Percentiles rank a stretch among this genome's conserved stretches.
phyloP scores from a whole-genome alignment of 225 moss, liverwort and hornwort genomes.

The Polytrichum commune region DNA sequence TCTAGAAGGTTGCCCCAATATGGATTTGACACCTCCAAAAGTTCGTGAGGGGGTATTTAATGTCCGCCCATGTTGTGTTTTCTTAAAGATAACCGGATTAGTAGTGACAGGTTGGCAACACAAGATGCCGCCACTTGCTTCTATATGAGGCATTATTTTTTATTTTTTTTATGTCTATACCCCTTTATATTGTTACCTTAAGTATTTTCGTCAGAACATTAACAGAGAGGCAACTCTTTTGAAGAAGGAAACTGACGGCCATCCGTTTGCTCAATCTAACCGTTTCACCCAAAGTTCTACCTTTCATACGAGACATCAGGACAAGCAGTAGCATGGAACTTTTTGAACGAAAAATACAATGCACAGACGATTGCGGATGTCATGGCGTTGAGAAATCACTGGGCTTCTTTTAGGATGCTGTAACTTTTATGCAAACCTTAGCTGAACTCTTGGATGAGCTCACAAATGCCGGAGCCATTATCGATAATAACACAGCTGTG shows the following conservation, averaged over 20 bases:
- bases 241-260: neutral
- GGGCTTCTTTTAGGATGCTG: neutral
- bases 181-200: too few relatives aligned
- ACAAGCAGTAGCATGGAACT: neutral
- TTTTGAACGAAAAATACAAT: conserved; percentile 1
- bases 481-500: neutral
- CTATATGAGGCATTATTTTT: too few relatives aligned
- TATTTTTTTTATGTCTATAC: too few relatives aligned
- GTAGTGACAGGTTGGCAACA: too few relatives aligned
- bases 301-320: conserved; percentile 5
- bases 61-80: too few relatives aligned
- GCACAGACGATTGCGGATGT: neutral
- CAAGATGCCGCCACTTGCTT: too few relatives aligned
- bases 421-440: neutral
- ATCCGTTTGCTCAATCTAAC: neutral
- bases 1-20: too few relatives aligned
- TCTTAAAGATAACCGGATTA: too few relatives aligned
- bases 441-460: neutral
- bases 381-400: neutral
- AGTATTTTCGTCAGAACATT: neutral
- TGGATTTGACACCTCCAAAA: too few relatives aligned
- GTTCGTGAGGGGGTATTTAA: too few relatives aligned
- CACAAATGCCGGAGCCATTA: neutral
- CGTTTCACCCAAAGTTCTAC: neutral
- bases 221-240: neutral